Evolutionary conservation across 2,329 filamentous ascomycete species (phyloP).

Genomic region (Hortaea sp.): DNA sequence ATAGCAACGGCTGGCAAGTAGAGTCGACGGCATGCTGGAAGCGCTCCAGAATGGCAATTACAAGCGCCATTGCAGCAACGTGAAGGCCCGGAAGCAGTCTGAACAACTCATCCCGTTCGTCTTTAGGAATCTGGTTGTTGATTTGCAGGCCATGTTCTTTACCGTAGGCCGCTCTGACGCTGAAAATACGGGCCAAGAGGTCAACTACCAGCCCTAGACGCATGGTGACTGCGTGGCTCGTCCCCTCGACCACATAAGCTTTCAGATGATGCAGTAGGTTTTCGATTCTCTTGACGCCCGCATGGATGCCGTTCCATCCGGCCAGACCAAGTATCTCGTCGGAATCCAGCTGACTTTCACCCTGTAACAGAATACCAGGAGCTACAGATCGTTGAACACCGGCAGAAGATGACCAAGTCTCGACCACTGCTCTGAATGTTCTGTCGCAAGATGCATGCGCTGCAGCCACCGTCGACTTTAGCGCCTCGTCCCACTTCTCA

Average conservation of each 20-base stretch:
- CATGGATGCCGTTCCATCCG: conserved; percentile 62
- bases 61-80: conserved; percentile 54
- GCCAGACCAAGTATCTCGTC: conserved; percentile 42
- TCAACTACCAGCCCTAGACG: conserved; percentile 61
- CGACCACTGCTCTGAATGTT: conserved; percentile 66
- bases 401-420: conserved; percentile 66
- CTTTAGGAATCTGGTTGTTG: conserved; percentile 63
- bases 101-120: conserved; percentile 76
- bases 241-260: conserved; percentile 53
- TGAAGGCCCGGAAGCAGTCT: conserved; percentile 64
- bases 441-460: conserved; percentile 65
- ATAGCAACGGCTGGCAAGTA: conserved; percentile 54
- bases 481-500: conserved; percentile 66
- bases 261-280: conserved; percentile 57
- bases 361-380: conserved; percentile 9
- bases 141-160: conserved; percentile 44
- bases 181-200: conserved; percentile 58
- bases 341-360: conserved; percentile 10
- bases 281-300: conserved; percentile 59
- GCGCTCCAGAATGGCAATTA: conserved; percentile 47
- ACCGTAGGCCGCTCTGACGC: conserved; percentile 38
- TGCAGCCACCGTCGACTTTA: conserved; percentile 51
- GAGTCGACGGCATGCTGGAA: conserved; percentile 50
- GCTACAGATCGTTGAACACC: conserved; percentile 23
- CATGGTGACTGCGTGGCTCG: conserved; percentile 54